Percentiles rank a stretch among this genome's conserved stretches.
Evolutionary conservation across 139 green algal species (phyloP).

Genomic region (Astrephomene gubernaculifera): DNA sequence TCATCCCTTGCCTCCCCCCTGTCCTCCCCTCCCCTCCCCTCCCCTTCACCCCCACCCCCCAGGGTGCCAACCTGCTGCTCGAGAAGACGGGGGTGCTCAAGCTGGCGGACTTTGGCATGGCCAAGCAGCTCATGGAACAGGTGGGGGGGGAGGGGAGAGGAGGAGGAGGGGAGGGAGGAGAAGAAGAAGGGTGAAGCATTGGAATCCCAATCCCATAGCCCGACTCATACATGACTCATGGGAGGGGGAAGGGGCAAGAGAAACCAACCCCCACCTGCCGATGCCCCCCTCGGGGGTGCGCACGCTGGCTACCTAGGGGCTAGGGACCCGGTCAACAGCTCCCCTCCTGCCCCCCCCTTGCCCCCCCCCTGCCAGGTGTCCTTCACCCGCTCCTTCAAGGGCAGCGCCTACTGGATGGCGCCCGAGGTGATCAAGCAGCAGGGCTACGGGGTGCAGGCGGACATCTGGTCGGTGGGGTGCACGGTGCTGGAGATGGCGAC

Average conservation of each 20-base stretch:
- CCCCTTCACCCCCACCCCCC: not conserved
- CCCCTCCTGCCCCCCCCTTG: not conserved
- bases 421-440: conserved; percentile 90
- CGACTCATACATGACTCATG: too few relatives aligned
- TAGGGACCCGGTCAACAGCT: too few relatives aligned
- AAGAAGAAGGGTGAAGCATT: not conserved
- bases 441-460: conserved; percentile 76
- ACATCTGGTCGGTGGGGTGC: conserved; percentile 93
- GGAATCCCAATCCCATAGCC: too few relatives aligned
- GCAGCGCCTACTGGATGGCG: conserved; percentile 96
- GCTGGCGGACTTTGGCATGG: conserved; percentile 90
- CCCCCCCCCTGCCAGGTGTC: conserved; percentile 14
- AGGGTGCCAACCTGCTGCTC: conserved; percentile 75
- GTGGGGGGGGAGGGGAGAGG: not conserved
- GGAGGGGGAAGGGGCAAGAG: too few relatives aligned
- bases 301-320: too few relatives aligned
- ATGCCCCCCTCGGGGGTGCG: too few relatives aligned
- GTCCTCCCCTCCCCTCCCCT: not conserved
- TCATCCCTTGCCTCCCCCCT: not conserved
- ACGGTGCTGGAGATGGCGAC: conserved; percentile 95
- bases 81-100: conserved; percentile 76
- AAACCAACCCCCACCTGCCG: too few relatives aligned
- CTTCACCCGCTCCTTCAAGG: conserved; percentile 86
- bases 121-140: conserved; percentile 70
- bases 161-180: not conserved